Conservation (phyloP, 2,329 filamentous ascomycete genomes). For the Xylaria sp. region DNA sequence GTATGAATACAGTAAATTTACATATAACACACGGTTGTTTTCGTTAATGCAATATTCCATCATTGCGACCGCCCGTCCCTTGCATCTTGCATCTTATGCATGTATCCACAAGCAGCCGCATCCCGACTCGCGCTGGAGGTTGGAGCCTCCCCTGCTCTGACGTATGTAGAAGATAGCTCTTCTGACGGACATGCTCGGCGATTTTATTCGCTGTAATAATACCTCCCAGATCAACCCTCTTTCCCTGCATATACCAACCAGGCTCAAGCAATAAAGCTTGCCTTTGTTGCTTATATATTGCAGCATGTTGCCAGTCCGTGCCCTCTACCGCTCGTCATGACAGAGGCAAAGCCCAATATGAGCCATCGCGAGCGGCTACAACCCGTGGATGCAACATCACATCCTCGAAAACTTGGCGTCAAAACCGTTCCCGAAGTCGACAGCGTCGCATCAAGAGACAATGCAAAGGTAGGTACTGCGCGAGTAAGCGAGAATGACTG, state of each 20-base stretch:
- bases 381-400: constrained; percentile 5
- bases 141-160: constrained; percentile 32
- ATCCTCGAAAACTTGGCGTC: background rate
- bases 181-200: constrained; percentile 2
- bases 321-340: constrained; percentile 46
- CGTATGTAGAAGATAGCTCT: constrained; percentile 35
- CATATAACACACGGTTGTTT: too few relatives aligned
- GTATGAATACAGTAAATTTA: too few relatives aligned
- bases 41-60: too few relatives aligned
- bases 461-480: constrained; percentile 15
- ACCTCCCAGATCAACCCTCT: background rate
- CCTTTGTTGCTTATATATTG: constrained; percentile 10
- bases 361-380: constrained; percentile 35
- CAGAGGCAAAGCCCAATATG: constrained; percentile 47
- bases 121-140: background rate
- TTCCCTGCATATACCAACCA: background rate
- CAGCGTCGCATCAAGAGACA: background rate
- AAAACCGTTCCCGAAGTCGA: constrained; percentile 23
- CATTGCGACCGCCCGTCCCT: too few relatives aligned
- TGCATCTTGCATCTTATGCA: too few relatives aligned
- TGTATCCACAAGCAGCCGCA: background rate
- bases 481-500: constrained; percentile 17
- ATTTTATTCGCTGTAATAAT: background rate
- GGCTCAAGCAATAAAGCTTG: constrained; percentile 7
- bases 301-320: constrained; percentile 37